Conservation (phyloP, 129 eudicot genomes). For the Erigeron canadensis region DNA sequence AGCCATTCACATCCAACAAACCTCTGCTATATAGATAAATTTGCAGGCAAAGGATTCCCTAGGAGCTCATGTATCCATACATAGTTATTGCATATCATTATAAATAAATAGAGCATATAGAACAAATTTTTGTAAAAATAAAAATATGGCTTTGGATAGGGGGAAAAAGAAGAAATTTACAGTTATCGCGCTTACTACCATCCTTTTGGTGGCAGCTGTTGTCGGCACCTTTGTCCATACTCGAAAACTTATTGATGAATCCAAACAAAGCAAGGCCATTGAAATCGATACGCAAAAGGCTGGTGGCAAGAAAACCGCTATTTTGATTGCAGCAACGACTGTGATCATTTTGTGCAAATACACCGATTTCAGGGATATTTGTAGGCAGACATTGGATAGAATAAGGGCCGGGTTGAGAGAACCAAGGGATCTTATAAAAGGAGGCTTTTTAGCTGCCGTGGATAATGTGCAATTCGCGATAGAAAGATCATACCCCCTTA, state of each 20-base stretch:
- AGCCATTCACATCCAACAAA: constrained; percentile 5
- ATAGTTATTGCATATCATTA: background rate
- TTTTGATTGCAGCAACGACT: constrained; percentile 23
- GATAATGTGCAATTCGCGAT: constrained; percentile 28
- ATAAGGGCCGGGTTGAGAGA: constrained; percentile 25
- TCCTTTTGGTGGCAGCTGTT: constrained; percentile 58
- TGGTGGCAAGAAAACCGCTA: constrained; percentile 16
- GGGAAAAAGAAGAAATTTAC: constrained; percentile 36
- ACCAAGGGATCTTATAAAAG: constrained; percentile 38
- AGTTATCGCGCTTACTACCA: constrained; percentile 38
- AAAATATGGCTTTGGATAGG: constrained; percentile 21
- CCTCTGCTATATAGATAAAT: constrained; percentile 21
- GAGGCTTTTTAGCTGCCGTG: constrained; percentile 31
- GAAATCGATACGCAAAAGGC: constrained; percentile 8
- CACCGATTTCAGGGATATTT: constrained; percentile 45
- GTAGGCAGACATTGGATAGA: constrained; percentile 34
- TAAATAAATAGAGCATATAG: background rate
- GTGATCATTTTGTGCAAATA: constrained; percentile 42
- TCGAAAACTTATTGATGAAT: constrained; percentile 2
- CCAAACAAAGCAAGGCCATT: background rate
- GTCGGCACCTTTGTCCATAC: constrained; percentile 42
- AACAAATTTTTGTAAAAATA: constrained; percentile 3
- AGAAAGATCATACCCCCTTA: constrained; percentile 27
- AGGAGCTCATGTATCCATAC: constrained; percentile 25
- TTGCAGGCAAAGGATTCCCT: background rate